Evolutionary conservation across 495 filamentous ascomycete genomes (phyloP), one percentile per base, ranked within the genome.

Genomic region (Penicillium bovifimosum): DNA sequence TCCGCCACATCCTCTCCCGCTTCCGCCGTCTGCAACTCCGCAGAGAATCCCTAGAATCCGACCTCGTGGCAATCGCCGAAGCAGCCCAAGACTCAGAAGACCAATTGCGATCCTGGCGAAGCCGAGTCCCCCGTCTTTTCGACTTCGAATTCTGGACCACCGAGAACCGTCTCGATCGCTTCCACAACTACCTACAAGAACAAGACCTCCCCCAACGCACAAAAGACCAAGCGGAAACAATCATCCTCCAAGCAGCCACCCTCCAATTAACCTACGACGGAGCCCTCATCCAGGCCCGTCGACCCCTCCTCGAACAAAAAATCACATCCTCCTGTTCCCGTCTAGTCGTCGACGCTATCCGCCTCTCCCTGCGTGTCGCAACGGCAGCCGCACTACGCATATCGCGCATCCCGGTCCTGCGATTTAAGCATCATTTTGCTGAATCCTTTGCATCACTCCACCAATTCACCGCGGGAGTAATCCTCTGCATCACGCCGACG

Each of bases 401-500:
- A 41, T 62, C 59, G 10, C 53, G 35, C 6, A 59, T 56, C 20
- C 59, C 59, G 4, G 46, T 62, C 32, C 47, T 55, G 28, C 40
- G 41, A 2, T 62, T 59, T 41, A 49, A 51, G 41, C 58, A 62
- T 10, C 55, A 59, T 39, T 62, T 62, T 28, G 52, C 49, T 16
- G 55, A 40, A 31, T 55, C 55, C 9, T 59, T 62, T 39, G 51
- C 41, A 29, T 59, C 53, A 8, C 24, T 59, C n/a, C 48, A 59
- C 9, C 52, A 59, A 20, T 62, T 62, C 33, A 59, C 56, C 9
- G 59, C 59, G 1, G 59, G 59, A 20, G 55, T 62, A 11, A 59
- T 62, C 27, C 55, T 62, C n/a, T 62, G 59, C 40, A 59, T 62
- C 33, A 27, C 47, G 35, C 59, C 55, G 9, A 62, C 55, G 1